Conservation (phyloP, 2,329 filamentous ascomycete genomes). For the Cercospora sesami region DNA sequence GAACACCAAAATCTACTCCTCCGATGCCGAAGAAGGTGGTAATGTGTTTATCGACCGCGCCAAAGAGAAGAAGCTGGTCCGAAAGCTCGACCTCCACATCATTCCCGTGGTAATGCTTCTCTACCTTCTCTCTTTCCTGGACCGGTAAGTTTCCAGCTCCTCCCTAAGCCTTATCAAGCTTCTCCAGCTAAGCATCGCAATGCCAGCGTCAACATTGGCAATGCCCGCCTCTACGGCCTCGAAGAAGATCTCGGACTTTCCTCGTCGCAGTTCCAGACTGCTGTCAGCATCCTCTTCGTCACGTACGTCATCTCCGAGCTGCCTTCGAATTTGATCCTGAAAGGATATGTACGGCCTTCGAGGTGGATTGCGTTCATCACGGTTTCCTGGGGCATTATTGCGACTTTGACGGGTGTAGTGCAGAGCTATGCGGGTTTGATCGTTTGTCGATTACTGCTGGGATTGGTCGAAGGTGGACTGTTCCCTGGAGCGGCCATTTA, state of each 20-base stretch:
- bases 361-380: constrained; percentile 59
- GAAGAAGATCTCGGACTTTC: constrained; percentile 62
- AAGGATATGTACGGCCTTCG: constrained; percentile 46
- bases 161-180: not conserved
- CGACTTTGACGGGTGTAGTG: constrained; percentile 68
- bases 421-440: constrained; percentile 65
- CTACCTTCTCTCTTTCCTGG: constrained; percentile 75
- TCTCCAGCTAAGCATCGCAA: not conserved
- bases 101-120: constrained; percentile 67
- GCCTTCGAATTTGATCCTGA: constrained; percentile 50
- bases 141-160: constrained; percentile 53
- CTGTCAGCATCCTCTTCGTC: constrained; percentile 48
- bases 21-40: constrained; percentile 12
- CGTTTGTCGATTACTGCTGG: constrained; percentile 68
- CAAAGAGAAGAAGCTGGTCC: constrained; percentile 57
- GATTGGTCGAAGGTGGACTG: constrained; percentile 67
- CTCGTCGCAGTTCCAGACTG: constrained; percentile 66
- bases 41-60: constrained; percentile 38
- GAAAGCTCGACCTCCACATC: constrained; percentile 64
- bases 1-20: not conserved
- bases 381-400: constrained; percentile 60
- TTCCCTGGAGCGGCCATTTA: constrained; percentile 70
- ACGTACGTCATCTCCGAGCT: constrained; percentile 50
- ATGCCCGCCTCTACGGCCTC: constrained; percentile 65
- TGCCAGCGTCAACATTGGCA: constrained; percentile 45